Conservation (phyloP, 106 monocot genomes). For the Dactylorhiza incarnata region DNA sequence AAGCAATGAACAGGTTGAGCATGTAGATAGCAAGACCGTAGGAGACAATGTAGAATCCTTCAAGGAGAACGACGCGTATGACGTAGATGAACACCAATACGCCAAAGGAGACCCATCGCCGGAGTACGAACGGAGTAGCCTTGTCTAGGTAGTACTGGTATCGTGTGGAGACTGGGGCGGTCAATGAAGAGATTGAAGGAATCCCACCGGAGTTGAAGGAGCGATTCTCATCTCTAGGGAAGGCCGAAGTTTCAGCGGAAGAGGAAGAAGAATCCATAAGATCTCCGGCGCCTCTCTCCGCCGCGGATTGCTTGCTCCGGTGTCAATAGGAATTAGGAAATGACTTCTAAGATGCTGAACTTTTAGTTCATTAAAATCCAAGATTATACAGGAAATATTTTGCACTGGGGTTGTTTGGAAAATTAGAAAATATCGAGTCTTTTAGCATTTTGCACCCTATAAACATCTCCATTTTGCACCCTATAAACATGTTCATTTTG, state of each 20-base stretch:
- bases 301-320: not conserved
- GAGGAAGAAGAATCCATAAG: constrained; percentile 13
- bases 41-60: constrained; percentile 84
- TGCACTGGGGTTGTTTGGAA: no score
- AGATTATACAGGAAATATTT: no score
- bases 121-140: constrained; percentile 51
- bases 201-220: constrained; percentile 6
- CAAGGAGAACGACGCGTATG: constrained; percentile 36
- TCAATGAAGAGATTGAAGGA: constrained; percentile 20
- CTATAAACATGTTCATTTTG: no score
- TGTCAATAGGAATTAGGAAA: no score
- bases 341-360: no score
- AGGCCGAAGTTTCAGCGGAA: not conserved
- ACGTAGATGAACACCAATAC: constrained; percentile 31
- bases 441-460: no score
- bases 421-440: no score
- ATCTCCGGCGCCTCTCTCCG: not conserved
- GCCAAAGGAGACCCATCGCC: constrained; percentile 52
- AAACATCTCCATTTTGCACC: no score
- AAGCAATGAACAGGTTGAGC: constrained; percentile 76
- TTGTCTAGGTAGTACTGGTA: constrained; percentile 88
- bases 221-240: not conserved
- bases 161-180: constrained; percentile 21
- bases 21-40: constrained; percentile 89
- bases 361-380: no score